A percentile compares a stretch with the other conserved stretches of the same genome.
phyloP scores from a whole-genome alignment of 2,329 filamentous ascomycete species.

The Pseudogymnoascus sp. region DNA sequence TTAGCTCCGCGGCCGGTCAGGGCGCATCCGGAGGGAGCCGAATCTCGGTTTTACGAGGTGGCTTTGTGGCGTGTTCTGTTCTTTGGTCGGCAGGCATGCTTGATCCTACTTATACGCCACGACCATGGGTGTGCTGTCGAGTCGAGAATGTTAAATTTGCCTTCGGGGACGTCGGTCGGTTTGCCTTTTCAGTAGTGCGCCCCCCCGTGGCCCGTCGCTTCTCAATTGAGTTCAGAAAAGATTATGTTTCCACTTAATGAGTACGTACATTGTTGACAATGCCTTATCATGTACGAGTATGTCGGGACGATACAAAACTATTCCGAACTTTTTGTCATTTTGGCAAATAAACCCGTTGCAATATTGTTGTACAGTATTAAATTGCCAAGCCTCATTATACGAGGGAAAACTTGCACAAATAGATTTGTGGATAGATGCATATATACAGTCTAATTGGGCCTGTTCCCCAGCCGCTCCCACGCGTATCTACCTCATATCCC shows the following conservation, averaged over 20 bases:
- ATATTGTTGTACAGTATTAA: neutral
- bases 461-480: neutral
- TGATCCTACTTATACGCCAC: neutral
- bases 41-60: neutral
- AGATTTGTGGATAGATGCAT: neutral
- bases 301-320: no score
- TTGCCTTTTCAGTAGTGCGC: neutral
- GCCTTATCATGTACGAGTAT: no score
- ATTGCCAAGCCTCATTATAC: neutral
- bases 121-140: neutral
- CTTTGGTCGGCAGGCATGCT: neutral
- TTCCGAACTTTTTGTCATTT: neutral
- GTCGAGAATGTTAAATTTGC: neutral
- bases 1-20: no score
- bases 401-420: neutral
- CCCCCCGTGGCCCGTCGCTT: no score
- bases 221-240: neutral
- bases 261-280: neutral
- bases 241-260: neutral
- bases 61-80: no score
- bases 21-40: no score
- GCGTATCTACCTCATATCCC: neutral
- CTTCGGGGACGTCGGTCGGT: neutral
- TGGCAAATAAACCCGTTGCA: neutral
- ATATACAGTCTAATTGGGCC: conserved; percentile 1